A percentile compares a stretch with the other conserved stretches of the same genome.
These are phyloP conservation scores for Cardiosporidium cionae DNA, from an alignment of 169 alveolate genomes.

Conservation along the genomic window DNA sequence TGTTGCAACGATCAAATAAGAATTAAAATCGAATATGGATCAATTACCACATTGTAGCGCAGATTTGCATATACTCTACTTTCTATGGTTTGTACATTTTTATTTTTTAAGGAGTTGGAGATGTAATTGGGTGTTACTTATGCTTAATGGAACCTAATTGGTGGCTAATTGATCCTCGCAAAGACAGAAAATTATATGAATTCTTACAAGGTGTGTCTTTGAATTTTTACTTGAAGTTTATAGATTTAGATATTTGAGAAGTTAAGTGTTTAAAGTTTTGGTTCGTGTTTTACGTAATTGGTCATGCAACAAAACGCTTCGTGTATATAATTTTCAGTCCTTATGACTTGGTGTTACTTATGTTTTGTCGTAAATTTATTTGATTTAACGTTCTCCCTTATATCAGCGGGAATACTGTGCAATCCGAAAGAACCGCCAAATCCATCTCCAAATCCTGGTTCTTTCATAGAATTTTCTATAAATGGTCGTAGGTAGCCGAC, in stretches of 20 bases:
- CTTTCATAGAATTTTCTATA: slow-evolving; percentile 59
- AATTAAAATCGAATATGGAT: no score
- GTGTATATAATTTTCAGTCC: no score
- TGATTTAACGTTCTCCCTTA: not conserved
- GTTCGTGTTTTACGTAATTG: no score
- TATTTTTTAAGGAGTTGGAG: slow-evolving; percentile 41
- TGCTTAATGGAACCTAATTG: slow-evolving; percentile 35
- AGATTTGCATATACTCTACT: no score
- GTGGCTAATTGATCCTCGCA: slow-evolving; percentile 63
- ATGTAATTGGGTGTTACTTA: slow-evolving; percentile 34
- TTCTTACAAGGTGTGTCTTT: slow-evolving; percentile 46
- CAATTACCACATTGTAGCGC: no score
- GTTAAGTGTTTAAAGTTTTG: no score
- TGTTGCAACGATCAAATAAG: no score
- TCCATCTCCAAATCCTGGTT: slow-evolving; percentile 38
- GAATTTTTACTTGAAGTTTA: not conserved
- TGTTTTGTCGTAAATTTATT: not conserved
- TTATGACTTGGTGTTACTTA: no score
- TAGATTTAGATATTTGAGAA: no score
- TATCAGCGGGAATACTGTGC: slow-evolving; percentile 62
- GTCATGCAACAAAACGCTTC: no score
- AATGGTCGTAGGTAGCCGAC: slow-evolving; percentile 47
- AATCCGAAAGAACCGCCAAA: slow-evolving; percentile 62
- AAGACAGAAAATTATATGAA: slow-evolving; percentile 58
- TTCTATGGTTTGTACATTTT: no score